Evolutionary conservation across 805 yeast genomes (phyloP), one percentile per base, ranked within the genome.

Genomic region (Kodamaea kaohsiungensis): DNA sequence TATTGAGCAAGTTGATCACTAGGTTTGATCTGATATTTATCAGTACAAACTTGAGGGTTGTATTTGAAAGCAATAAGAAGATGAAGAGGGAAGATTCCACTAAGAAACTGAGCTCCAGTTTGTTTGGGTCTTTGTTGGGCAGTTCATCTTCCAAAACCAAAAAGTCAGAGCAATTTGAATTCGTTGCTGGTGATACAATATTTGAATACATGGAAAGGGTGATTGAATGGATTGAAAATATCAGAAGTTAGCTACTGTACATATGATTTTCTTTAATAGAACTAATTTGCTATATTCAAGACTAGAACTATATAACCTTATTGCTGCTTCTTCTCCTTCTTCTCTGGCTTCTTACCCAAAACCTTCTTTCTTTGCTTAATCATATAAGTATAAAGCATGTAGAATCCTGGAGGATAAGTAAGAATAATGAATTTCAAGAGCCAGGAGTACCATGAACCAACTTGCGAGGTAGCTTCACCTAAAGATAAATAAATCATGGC

Each of bases 361-460:
- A 86, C 91, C 76, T 90, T 89, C 68, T 77, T 78, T 73, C 99
- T 86, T 76, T 93, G 98, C 59, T 79, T 82, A 64, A 93, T 77
- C 97, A 95, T 92, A 68, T 95, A 92, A 12, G 88, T 79, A 74
- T 85, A 95, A 63, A 95, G 76, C 62, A 86, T 80, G 68, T 90
- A 91, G 69, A 92, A 83, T 1, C 98, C 96, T 8, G 98, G 98
- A 35, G 87, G 78, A 68, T 93, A 95, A 7, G 87, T 78, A 30
- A 82, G 67, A 72, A 93, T 76, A 51, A 84, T 75, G 1, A 70
- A 76, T 52, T 84, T 75, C 59, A 91, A 76, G 53, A 82, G 69
- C 65, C 79, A 77, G 43, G 84, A 80, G 70, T 82, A 85, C 71
- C 77, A 69, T 0, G 59, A 56, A 4, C 88, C 86, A 49, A 78